These are phyloP conservation scores for Serendipita sp. DNA, from an alignment of 768 basidiomycete species.

Conservation along the genomic window DNA sequence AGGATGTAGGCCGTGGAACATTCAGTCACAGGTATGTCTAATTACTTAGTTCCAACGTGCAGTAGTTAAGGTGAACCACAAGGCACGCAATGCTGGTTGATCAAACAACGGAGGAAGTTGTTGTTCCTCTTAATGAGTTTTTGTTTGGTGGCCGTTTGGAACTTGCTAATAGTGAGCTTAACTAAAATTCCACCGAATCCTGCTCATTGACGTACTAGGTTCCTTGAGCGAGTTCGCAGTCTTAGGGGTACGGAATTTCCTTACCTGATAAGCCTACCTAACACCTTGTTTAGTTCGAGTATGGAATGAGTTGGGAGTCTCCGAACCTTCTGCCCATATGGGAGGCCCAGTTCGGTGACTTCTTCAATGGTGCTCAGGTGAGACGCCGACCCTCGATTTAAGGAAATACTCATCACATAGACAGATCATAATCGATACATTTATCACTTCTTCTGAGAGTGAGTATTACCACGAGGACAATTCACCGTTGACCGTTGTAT, in stretches of 20 bases:
- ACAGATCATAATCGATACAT: slow-evolving; percentile 77
- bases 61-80: slow-evolving; percentile 6
- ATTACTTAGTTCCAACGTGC: background rate
- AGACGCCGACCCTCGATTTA: no score
- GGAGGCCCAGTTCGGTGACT: slow-evolving; percentile 94
- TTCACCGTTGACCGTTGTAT: background rate
- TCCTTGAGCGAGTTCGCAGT: slow-evolving; percentile 83
- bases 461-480: slow-evolving; percentile 15
- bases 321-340: slow-evolving; percentile 72
- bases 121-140: slow-evolving; percentile 66
- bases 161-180: slow-evolving; percentile 64
- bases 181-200: background rate
- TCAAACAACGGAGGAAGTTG: slow-evolving; percentile 62
- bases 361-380: slow-evolving; percentile 71
- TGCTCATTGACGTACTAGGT: slow-evolving; percentile 26
- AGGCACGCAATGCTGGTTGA: slow-evolving; percentile 86
- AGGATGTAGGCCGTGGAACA: slow-evolving; percentile 83
- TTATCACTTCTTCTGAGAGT: slow-evolving; percentile 74
- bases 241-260: slow-evolving; percentile 39
- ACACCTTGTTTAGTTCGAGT: slow-evolving; percentile 49
- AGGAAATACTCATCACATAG: background rate
- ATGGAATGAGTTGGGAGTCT: slow-evolving; percentile 77
- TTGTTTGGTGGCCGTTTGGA: slow-evolving; percentile 56
- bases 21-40: slow-evolving; percentile 51
- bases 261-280: background rate